A percentile compares a stretch with the other conserved stretches of the same genome.
Evolutionary conservation across 176 grass and related monocot genomes (phyloP).

Genomic region (Oryza brachyantha): DNA sequence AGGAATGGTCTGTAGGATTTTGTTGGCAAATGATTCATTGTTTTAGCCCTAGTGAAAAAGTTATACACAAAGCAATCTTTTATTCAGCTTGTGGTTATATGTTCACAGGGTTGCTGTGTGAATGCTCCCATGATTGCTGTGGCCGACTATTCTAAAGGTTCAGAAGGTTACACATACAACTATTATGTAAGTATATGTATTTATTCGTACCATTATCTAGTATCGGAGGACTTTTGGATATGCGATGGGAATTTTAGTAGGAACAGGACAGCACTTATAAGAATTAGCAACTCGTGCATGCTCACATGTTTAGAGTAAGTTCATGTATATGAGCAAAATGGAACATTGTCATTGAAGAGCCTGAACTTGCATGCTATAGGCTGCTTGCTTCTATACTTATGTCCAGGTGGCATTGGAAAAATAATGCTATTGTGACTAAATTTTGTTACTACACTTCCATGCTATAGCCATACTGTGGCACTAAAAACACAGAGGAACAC

Average conservation of each 20-base stretch:
- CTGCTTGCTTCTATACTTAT: not conserved
- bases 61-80: not conserved
- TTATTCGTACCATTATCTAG: not conserved
- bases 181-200: constrained; percentile 67
- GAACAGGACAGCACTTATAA: not conserved
- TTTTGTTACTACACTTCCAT: not conserved
- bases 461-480: not conserved
- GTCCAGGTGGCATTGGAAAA: not conserved
- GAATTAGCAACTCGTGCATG: not conserved
- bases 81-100: not conserved
- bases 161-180: constrained; percentile 75
- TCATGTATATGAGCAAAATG: not conserved
- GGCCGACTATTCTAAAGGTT: constrained; percentile 73
- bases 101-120: constrained; percentile 69
- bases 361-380: not conserved
- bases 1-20: not conserved
- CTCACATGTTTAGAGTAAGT: not conserved
- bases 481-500: not conserved
- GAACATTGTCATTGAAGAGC: not conserved
- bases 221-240: not conserved
- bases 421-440: not conserved
- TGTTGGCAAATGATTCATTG: not conserved
- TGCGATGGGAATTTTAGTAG: not conserved
- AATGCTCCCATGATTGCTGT: constrained; percentile 89
- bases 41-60: not conserved